phyloP scores from a whole-genome alignment of 805 yeast genomes.

The Pichia californica region DNA sequence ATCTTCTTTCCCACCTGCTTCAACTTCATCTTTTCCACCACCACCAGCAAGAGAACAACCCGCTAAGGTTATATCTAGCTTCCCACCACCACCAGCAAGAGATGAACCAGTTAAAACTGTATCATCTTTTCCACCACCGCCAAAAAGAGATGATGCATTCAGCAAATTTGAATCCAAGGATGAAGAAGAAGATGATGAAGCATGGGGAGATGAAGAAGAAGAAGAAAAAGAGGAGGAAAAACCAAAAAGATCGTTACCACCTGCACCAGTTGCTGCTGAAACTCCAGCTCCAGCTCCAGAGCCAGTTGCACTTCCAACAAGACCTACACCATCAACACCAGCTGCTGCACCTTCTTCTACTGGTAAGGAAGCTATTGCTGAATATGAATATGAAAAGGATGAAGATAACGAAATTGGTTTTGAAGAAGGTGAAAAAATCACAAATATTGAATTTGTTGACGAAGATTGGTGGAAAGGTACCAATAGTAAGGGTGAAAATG shows the following conservation, averaged over 20 bases:
- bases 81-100: constrained; percentile 9
- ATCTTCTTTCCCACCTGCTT: constrained; percentile 14
- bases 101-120: neutral
- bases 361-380: constrained; percentile 57
- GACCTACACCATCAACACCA: constrained; percentile 13
- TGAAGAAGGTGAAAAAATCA: constrained; percentile 57
- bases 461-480: constrained; percentile 63
- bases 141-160: constrained; percentile 7
- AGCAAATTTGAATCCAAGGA: constrained; percentile 20
- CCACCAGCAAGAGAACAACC: constrained; percentile 17
- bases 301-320: neutral
- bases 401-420: constrained; percentile 73
- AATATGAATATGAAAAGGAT: constrained; percentile 70
- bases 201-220: constrained; percentile 14
- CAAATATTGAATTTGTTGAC: constrained; percentile 63
- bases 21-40: constrained; percentile 4
- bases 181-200: constrained; percentile 12
- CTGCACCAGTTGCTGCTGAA: neutral
- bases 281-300: constrained; percentile 14
- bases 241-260: neutral
- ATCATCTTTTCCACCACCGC: constrained; percentile 12
- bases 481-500: constrained; percentile 37
- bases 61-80: constrained; percentile 7
- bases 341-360: neutral
- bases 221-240: constrained; percentile 22